Base-by-base conservation (phyloP, 2,329 filamentous ascomycete genomes). In the Westerdykella ornata region DNA sequence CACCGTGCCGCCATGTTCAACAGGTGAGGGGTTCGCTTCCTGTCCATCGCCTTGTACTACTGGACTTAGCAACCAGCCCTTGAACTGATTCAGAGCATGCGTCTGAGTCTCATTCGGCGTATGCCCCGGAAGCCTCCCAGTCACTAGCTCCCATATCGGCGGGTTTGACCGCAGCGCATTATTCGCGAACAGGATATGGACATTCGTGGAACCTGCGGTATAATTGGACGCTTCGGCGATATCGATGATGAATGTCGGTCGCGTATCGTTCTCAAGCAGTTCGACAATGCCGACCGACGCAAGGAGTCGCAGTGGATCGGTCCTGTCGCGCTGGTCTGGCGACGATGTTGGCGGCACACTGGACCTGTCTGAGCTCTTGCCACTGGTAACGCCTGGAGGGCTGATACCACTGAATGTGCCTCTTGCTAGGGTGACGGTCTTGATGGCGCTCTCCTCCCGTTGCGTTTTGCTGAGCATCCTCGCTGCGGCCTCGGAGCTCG, bases 161-260 rank as follows among this genome's bases (percentile, higher is more conserved):
- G 71, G 63, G 16, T 73, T 76, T 1, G 75, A 72, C 38, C 80
- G 77, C 39, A 90, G 67, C 3, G 83, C 76, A 8, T 74, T 70
- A 58, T 90, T 92, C 20, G 77, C 75, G 59, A 84, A 89, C 0
- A 86, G 52, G 6, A 86, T 72, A 20, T 76, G 72, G 29, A 89
- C 63, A 1, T 71, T 70, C 4, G 43, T 38, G 1, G 47, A 42
- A 0, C 74, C 73, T 1, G 73, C 68, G 16, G 66, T 68, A 35
- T 71, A 72, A 51, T 81, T 82, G n/a, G 67, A 62, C 1, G 71
- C 62, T 53, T 82, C 78, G 6, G 71, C 70, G 38, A 85, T 66
- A 54, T 90, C 85, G 26, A 90, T 71, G 32, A 90, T 75, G 53
- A 90, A 87, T 0, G 83, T 85, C 2, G 85, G 86, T 35, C 86